Evolutionary conservation across 2,329 filamentous ascomycete genomes (phyloP).

Genomic region (Coniochaeta pulveracea): DNA sequence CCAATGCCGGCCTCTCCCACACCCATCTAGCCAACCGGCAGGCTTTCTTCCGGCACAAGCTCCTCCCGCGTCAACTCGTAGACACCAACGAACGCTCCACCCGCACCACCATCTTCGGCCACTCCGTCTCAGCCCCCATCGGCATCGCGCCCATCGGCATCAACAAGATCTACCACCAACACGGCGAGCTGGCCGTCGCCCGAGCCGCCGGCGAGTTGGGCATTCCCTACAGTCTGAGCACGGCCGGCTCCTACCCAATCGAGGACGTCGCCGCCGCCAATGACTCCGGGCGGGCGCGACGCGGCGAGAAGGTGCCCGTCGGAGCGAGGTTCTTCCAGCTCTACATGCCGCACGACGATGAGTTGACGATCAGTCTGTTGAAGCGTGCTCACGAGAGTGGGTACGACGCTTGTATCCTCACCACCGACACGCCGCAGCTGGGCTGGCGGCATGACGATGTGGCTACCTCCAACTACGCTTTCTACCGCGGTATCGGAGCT

Average conservation of each 20-base stretch:
- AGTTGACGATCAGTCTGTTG: slow-evolving; percentile 33
- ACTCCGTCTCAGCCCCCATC: slow-evolving; percentile 46
- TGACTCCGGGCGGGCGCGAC: slow-evolving; percentile 21
- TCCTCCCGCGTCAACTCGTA: slow-evolving; percentile 49
- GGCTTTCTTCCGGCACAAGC: slow-evolving; percentile 52
- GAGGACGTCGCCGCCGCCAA: slow-evolving; percentile 48
- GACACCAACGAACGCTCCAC: slow-evolving; percentile 50
- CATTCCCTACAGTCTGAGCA: slow-evolving; percentile 47
- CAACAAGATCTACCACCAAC: slow-evolving; percentile 51
- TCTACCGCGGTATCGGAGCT: slow-evolving; percentile 47
- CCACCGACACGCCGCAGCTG: slow-evolving; percentile 52
- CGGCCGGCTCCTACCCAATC: slow-evolving; percentile 42
- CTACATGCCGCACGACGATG: slow-evolving; percentile 53
- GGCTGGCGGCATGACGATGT: slow-evolving; percentile 50
- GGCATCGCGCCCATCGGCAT: slow-evolving; percentile 56
- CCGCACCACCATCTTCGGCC: slow-evolving; percentile 45
- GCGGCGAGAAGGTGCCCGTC: neutral
- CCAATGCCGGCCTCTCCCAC: slow-evolving; percentile 41
- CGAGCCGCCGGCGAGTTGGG: slow-evolving; percentile 47
- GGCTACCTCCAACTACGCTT: slow-evolving; percentile 46
- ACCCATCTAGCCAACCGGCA: slow-evolving; percentile 46
- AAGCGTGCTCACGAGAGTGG: slow-evolving; percentile 1
- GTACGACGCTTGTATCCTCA: slow-evolving; percentile 39
- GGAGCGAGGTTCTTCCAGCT: slow-evolving; percentile 47
- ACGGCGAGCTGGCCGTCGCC: slow-evolving; percentile 47